A percentile compares a stretch with the other conserved stretches of the same genome.
Conservation (phyloP, 768 basidiomycete genomes). For the Russula foetens region DNA sequence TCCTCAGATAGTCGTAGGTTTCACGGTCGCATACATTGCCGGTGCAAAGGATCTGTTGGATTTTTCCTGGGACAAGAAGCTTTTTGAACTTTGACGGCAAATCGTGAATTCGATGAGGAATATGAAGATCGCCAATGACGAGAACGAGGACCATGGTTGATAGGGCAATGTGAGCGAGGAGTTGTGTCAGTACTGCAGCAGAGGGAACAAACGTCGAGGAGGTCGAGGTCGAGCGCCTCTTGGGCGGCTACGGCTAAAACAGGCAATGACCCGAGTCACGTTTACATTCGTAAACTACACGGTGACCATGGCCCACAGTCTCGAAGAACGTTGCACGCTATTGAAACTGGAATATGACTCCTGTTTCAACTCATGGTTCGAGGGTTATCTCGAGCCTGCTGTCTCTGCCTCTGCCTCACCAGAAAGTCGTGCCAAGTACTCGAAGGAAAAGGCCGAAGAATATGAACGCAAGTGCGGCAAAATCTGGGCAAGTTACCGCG, state of each 20-base stretch:
- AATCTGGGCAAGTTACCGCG: slow-evolving; percentile 72
- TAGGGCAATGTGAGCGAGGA: neutral
- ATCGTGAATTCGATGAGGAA: slow-evolving; percentile 84
- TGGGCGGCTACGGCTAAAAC: neutral
- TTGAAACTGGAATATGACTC: slow-evolving; percentile 86
- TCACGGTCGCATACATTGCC: slow-evolving; percentile 97
- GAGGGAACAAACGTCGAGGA: no score
- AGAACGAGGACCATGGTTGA: slow-evolving; percentile 82
- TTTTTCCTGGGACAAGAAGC: slow-evolving; percentile 82
- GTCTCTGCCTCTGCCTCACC: slow-evolving; percentile 32
- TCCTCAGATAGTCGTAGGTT: slow-evolving; percentile 92
- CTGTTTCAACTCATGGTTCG: slow-evolving; percentile 98
- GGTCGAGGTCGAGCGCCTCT: neutral
- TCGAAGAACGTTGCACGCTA: slow-evolving; percentile 79
- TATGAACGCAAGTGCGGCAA: slow-evolving; percentile 81
- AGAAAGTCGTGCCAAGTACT: slow-evolving; percentile 49
- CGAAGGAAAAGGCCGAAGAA: slow-evolving; percentile 76
- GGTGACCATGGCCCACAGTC: slow-evolving; percentile 61
- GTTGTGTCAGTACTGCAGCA: no score
- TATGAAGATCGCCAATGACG: slow-evolving; percentile 95
- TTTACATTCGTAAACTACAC: no score
- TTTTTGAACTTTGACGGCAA: slow-evolving; percentile 96
- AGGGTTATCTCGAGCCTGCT: slow-evolving; percentile 87
- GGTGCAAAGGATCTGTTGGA: slow-evolving; percentile 95
- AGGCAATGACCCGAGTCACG: neutral